Evolutionary conservation across 257 asterid genomes (phyloP), one percentile per base, ranked within the genome.

Genomic region (Lantana camara): DNA sequence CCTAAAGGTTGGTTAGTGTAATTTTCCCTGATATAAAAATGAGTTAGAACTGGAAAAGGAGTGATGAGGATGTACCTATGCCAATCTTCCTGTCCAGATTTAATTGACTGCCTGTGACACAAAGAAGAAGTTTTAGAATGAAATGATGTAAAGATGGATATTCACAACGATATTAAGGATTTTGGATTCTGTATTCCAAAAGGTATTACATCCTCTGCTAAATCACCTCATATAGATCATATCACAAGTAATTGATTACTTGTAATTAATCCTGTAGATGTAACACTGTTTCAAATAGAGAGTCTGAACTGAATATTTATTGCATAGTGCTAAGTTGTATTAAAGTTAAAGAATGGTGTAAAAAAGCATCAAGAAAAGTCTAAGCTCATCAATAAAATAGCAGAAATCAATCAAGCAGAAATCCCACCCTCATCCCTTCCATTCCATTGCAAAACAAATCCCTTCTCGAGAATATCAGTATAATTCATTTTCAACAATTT

Each of bases 401-500:
- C 12, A 17, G 0, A 44, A 20, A 20, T 6, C 30, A 17, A 14
- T 13, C 10, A 56, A 52, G 17, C 19, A 41, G 21, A 59, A 19
- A 6, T 40, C 34, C 62, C 73, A 63, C 84, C 82, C 22, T 41
- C 20, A 60, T 42, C 37, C 16, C 56, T 69, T 23, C 58, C 75
- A 21, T 67, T 47, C 86, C 89, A 83, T 46, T 59, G 75, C 15
- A 83, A 57, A 64, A 64, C 70, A 56, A 83, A 80, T n/a, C 88
- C 81, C 51, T 67, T 75, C 63, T 67, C 65, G 49, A 79, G 53
- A 70, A 80, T 64, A 2, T 68, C 52, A 2, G 45, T 42, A 23
- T 73, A 83, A 29, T 63, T 75, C 88, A 81, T 75, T 12, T 60
- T 45, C 20, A 75, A 11, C 42, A 73, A 68, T 15, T 46, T 59